These are phyloP conservation scores for Neonectria faginata DNA, from an alignment of 2,329 filamentous ascomycete genomes.

Conservation along the genomic window DNA sequence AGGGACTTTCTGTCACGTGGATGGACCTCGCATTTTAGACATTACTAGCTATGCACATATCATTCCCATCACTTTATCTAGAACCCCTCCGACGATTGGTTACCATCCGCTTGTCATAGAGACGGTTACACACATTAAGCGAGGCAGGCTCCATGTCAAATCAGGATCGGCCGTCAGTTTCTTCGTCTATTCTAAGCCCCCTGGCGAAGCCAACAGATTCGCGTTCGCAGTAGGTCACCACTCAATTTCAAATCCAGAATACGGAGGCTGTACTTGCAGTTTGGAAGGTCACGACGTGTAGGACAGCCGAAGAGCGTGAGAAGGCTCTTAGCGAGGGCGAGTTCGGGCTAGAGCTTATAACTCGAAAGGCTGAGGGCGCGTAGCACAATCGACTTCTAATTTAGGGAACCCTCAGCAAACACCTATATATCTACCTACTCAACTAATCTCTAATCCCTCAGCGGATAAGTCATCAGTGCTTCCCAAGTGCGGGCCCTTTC, in stretches of 20 bases:
- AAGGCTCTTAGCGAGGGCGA: background rate
- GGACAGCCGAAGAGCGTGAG: background rate
- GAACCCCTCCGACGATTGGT: no score
- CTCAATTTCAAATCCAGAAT: slow-evolving; percentile 4
- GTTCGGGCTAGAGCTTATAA: background rate
- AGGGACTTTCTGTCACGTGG: no score
- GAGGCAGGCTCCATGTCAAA: background rate
- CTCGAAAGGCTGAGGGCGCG: no score
- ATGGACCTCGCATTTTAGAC: no score
- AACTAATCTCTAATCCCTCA: no score
- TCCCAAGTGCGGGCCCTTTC: background rate
- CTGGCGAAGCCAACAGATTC: background rate
- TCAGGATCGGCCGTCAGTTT: background rate
- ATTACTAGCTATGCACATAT: no score
- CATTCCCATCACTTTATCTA: no score
- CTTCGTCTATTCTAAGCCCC: background rate
- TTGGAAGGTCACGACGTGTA: background rate
- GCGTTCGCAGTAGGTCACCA: background rate
- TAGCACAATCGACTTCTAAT: no score
- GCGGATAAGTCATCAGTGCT: background rate
- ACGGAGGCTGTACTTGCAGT: background rate
- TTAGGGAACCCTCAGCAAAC: no score
- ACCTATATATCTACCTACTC: no score
- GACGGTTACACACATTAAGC: background rate
- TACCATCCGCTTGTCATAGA: no score